phyloP scores from a whole-genome alignment of 768 basidiomycete genomes.

The Cubamyces lactineus region DNA sequence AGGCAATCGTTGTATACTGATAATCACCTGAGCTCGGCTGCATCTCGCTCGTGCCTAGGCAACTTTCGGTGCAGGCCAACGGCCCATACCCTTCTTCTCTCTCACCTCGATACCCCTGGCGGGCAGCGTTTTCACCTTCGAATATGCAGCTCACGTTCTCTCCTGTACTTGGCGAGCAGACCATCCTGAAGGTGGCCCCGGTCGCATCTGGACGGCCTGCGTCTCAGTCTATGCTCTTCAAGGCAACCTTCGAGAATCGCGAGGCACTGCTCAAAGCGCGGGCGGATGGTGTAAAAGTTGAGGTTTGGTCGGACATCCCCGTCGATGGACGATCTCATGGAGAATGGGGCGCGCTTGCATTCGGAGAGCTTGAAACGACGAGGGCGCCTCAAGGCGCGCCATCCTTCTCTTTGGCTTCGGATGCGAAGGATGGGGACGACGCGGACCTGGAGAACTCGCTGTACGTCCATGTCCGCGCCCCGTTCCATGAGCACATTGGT shows the following conservation, averaged over 20 bases:
- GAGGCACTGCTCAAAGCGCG: slow-evolving; percentile 27
- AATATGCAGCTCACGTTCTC: slow-evolving; percentile 29
- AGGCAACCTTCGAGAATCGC: slow-evolving; percentile 29
- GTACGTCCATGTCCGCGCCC: slow-evolving; percentile 24
- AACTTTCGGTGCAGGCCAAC: neutral
- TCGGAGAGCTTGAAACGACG: slow-evolving; percentile 19
- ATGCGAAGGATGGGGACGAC: neutral
- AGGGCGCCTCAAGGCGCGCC: neutral
- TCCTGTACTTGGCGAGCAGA: slow-evolving; percentile 29
- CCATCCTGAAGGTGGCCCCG: slow-evolving; percentile 16
- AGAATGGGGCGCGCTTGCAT: slow-evolving; percentile 33
- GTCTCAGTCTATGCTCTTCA: slow-evolving; percentile 27
- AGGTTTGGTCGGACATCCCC: slow-evolving; percentile 37
- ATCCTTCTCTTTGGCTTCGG: slow-evolving; percentile 10
- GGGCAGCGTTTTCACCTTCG: neutral
- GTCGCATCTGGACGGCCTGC: slow-evolving; percentile 9
- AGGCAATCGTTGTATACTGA: slow-evolving; percentile 8
- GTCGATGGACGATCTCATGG: slow-evolving; percentile 22
- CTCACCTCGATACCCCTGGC: slow-evolving; percentile 12
- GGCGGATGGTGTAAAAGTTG: slow-evolving; percentile 28
- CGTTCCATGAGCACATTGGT: slow-evolving; percentile 14
- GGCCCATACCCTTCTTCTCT: neutral
- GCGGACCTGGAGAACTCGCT: slow-evolving; percentile 8
- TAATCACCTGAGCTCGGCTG: neutral
- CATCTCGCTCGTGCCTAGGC: neutral